Percentiles rank a stretch among this genome's conserved stretches.
phyloP scores from a whole-genome alignment of 306 rosid genomes.

The Quercus ilex region DNA sequence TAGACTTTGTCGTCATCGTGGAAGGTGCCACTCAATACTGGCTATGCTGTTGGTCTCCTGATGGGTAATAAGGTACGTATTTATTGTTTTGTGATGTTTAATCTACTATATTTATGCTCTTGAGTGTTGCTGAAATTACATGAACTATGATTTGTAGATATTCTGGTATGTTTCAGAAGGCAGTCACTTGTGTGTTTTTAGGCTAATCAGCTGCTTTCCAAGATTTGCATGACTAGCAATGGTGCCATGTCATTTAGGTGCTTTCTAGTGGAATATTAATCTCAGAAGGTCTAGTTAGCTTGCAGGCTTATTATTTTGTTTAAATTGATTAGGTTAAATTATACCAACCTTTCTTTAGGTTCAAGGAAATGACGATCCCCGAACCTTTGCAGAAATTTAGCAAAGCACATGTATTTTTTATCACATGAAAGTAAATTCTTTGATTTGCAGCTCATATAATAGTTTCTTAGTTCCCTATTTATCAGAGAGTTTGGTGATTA shows the following conservation, averaged over 20 bases:
- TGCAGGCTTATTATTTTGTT: not conserved
- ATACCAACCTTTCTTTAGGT: too few relatives aligned
- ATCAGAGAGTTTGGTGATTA: not conserved
- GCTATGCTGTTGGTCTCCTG: constrained; percentile 74
- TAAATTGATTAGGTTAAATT: not conserved
- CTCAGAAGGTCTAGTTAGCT: not conserved
- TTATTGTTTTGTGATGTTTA: constrained; percentile 8
- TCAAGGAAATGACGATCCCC: too few relatives aligned
- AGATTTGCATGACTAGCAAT: not conserved
- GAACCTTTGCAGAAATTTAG: too few relatives aligned
- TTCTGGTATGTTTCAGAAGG: constrained; percentile 6
- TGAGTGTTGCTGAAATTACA: not conserved
- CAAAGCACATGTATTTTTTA: not conserved
- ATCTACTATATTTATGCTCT: constrained; percentile 4
- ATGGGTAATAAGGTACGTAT: constrained; percentile 69
- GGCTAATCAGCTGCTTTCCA: constrained; percentile 6
- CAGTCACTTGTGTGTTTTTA: constrained; percentile 10
- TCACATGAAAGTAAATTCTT: not conserved
- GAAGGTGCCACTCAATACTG: constrained; percentile 55
- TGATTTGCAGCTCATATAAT: not conserved
- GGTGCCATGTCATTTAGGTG: not conserved
- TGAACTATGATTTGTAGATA: not conserved
- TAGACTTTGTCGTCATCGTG: constrained; percentile 74
- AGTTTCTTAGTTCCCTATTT: not conserved
- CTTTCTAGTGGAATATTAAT: not conserved